These are phyloP conservation scores for Colletotrichum sidae DNA, from an alignment of 2,329 filamentous ascomycete genomes.

Conservation along the genomic window DNA sequence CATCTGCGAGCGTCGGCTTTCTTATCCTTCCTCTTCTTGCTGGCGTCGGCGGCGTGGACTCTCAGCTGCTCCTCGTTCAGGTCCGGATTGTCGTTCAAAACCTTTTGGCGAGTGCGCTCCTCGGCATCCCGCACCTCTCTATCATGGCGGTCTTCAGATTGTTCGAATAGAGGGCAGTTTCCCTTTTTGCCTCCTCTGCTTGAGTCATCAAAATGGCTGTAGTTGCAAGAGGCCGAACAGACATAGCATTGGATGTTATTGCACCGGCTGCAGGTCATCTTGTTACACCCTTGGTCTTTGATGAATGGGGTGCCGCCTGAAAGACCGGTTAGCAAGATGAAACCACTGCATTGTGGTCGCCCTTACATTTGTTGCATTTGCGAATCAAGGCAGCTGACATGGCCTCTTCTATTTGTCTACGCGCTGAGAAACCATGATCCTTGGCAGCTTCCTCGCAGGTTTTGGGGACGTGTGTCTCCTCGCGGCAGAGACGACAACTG, in stretches of 20 bases:
- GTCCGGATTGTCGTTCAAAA: conserved; percentile 69
- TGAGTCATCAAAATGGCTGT: conserved; percentile 76
- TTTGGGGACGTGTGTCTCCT: conserved; percentile 77
- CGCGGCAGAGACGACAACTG: conserved; percentile 76
- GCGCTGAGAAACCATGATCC: conserved; percentile 69
- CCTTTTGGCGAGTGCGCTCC: conserved; percentile 64
- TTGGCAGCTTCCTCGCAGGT: conserved; percentile 75
- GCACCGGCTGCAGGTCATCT: conserved; percentile 79
- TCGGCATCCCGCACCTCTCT: conserved; percentile 73
- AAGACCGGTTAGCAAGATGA: conserved; percentile 29
- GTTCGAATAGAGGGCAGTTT: conserved; percentile 78
- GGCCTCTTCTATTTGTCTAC: conserved; percentile 82
- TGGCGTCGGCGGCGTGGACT: conserved; percentile 69
- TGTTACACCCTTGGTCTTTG: conserved; percentile 85
- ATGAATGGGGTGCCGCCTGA: conserved; percentile 78
- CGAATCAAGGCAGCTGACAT: conserved; percentile 85
- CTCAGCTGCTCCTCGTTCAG: conserved; percentile 68
- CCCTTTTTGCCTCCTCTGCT: conserved; percentile 58
- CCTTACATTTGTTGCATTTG: conserved; percentile 74
- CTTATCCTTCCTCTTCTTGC: neutral
- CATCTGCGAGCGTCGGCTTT: neutral
- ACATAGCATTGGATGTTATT: conserved; percentile 73
- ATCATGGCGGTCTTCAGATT: conserved; percentile 68
- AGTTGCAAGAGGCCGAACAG: conserved; percentile 75
- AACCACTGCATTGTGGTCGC: neutral